phyloP scores from a whole-genome alignment of 2,329 filamentous ascomycete genomes.

The Huntiella decipiens region DNA sequence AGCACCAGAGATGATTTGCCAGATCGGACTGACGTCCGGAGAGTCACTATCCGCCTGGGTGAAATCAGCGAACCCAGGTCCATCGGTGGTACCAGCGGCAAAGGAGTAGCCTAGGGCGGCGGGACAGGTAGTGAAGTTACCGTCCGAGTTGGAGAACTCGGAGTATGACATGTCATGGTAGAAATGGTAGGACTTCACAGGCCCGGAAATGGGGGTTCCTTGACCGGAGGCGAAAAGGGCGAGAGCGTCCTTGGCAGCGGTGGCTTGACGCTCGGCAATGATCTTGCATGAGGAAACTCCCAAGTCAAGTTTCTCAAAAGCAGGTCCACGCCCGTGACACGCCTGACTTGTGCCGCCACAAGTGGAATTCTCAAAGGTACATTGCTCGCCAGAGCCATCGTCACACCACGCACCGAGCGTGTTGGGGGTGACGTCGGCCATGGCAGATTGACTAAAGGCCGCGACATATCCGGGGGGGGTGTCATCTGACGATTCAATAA shows the following conservation, averaged over 20 bases:
- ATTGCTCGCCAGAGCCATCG: conserved; percentile 51
- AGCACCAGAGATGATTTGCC: conserved; percentile 52
- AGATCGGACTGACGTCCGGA: conserved; percentile 55
- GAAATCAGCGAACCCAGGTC: conserved; percentile 77
- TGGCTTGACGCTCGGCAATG: conserved; percentile 49
- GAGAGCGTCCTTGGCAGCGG: conserved; percentile 29
- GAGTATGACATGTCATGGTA: conserved; percentile 63
- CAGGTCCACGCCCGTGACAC: conserved; percentile 54
- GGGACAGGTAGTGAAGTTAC: conserved; percentile 57
- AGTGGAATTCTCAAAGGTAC: conserved; percentile 59
- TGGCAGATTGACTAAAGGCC: conserved; percentile 79
- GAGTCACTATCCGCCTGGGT: conserved; percentile 59
- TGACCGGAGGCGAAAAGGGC: conserved; percentile 10
- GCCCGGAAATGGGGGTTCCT: conserved; percentile 36
- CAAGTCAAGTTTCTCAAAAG: conserved; percentile 45
- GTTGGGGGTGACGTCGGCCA: conserved; percentile 79
- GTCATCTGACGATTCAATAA: conserved; percentile 47
- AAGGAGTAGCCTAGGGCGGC: conserved; percentile 80
- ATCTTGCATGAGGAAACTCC: conserved; percentile 61
- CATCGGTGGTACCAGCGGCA: conserved; percentile 75
- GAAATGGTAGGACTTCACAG: conserved; percentile 61
- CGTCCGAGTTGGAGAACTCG: conserved; percentile 53
- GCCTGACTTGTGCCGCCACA: conserved; percentile 47
- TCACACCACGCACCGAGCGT: conserved; percentile 72
- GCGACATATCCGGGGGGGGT: conserved; percentile 56